These are phyloP conservation scores for Arabidopsis arenosa DNA, from an alignment of 345 rosid species.

Conservation along the genomic window DNA sequence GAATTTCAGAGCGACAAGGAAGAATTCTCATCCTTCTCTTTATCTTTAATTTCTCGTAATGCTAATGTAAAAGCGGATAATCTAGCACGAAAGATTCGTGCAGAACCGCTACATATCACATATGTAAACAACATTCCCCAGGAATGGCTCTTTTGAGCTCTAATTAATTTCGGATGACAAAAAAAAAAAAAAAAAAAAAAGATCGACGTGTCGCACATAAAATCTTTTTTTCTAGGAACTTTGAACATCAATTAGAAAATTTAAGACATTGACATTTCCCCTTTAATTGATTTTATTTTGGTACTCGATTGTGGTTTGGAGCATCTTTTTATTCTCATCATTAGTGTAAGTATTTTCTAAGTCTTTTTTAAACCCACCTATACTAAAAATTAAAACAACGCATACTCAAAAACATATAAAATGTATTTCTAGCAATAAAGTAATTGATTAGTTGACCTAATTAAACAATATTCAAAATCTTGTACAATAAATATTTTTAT, in stretches of 20 bases:
- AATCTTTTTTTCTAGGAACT: constrained; percentile 22
- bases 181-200: too few relatives aligned
- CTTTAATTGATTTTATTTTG: constrained; percentile 19
- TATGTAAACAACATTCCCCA: too few relatives aligned
- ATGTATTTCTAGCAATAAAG: constrained; percentile 3
- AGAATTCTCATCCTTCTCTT: too few relatives aligned
- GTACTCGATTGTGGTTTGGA: constrained; percentile 10
- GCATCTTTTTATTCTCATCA: constrained; percentile 7
- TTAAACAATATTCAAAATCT: neutral
- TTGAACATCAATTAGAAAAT: constrained; percentile 21
- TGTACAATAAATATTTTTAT: neutral
- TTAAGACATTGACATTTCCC: constrained; percentile 31
- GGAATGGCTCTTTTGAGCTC: too few relatives aligned
- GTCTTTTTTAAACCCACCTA: neutral
- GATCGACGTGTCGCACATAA: constrained; percentile 35
- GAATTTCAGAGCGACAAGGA: too few relatives aligned
- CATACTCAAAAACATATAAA: neutral
- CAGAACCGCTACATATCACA: too few relatives aligned
- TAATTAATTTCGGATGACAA: too few relatives aligned
- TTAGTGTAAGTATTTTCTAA: neutral
- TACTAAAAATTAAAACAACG: neutral
- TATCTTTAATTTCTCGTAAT: too few relatives aligned
- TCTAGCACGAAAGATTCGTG: too few relatives aligned
- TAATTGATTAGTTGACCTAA: constrained; percentile 30
- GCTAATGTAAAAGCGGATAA: too few relatives aligned